These are phyloP conservation scores for Cynara cardunculus DNA, from an alignment of 129 eudicot species.

Conservation along the genomic window DNA sequence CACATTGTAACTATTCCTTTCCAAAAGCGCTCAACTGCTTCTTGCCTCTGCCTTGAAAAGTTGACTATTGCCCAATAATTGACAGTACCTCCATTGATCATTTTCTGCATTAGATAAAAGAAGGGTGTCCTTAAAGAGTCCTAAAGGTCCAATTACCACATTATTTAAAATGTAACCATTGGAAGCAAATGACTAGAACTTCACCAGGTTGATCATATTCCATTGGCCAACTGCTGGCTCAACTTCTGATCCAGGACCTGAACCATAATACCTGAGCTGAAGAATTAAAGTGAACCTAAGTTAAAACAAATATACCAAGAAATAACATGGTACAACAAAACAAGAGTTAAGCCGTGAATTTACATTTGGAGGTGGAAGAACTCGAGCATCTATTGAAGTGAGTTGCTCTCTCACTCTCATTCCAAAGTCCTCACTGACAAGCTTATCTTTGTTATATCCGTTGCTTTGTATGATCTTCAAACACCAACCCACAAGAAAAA, in stretches of 20 bases:
- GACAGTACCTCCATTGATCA: slow-evolving; percentile 62
- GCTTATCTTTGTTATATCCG: slow-evolving; percentile 30
- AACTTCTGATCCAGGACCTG: slow-evolving; percentile 36
- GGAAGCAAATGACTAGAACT: not conserved
- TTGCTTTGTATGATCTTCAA: slow-evolving; percentile 47
- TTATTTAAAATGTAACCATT: not conserved
- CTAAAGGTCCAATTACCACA: not conserved
- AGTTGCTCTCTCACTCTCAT: slow-evolving; percentile 39
- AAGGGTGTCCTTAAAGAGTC: not conserved
- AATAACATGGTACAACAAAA: not conserved
- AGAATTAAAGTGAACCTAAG: not conserved
- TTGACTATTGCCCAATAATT: slow-evolving; percentile 56
- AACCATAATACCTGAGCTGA: slow-evolving; percentile 62
- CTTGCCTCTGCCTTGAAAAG: slow-evolving; percentile 45
- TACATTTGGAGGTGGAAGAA: slow-evolving; percentile 60
- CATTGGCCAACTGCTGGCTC: slow-evolving; percentile 73
- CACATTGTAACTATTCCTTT: slow-evolving; percentile 55
- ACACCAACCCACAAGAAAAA: not conserved
- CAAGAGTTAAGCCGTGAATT: not conserved
- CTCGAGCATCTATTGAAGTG: slow-evolving; percentile 62
- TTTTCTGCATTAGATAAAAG: slow-evolving; percentile 42
- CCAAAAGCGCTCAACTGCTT: slow-evolving; percentile 37
- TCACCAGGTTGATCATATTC: slow-evolving; percentile 89
- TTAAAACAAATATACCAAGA: not conserved
- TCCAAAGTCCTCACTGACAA: slow-evolving; percentile 67